These are phyloP conservation scores for Xylaria sp. DNA, from an alignment of 2,329 filamentous ascomycete species.

Conservation along the genomic window DNA sequence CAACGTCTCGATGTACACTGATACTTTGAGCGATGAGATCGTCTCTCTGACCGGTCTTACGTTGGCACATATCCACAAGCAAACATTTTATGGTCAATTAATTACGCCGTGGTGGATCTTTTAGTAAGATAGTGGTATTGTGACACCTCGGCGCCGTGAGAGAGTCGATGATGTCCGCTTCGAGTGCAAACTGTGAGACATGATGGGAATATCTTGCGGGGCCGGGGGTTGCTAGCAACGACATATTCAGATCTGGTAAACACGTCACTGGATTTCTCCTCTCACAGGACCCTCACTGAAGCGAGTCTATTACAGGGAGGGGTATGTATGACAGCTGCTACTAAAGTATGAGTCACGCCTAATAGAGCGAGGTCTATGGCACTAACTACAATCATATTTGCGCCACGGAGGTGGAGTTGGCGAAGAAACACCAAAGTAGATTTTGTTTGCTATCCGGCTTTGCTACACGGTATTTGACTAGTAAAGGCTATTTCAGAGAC, in stretches of 20 bases:
- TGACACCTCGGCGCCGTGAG: neutral
- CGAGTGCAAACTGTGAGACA: neutral
- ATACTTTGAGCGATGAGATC: neutral
- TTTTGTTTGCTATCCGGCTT: neutral
- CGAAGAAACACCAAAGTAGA: neutral
- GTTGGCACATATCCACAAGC: neutral
- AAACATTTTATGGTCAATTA: neutral
- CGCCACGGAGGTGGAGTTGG: neutral
- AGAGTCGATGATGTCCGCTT: neutral
- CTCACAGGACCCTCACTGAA: neutral
- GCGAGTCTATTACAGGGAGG: no score
- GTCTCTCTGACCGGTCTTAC: neutral
- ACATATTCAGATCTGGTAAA: neutral
- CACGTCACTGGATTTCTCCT: neutral
- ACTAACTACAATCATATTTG: neutral
- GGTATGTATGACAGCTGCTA: neutral
- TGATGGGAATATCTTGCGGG: neutral
- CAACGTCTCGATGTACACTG: neutral
- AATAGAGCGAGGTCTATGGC: neutral
- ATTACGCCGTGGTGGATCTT: neutral
- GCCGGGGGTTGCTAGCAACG: neutral
- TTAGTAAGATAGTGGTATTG: neutral
- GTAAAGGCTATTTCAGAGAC: neutral
- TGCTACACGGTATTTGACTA: neutral
- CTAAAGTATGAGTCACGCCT: neutral